Conservation (phyloP, 2,329 filamentous ascomycete species). For the Biscogniauxia marginata region DNA sequence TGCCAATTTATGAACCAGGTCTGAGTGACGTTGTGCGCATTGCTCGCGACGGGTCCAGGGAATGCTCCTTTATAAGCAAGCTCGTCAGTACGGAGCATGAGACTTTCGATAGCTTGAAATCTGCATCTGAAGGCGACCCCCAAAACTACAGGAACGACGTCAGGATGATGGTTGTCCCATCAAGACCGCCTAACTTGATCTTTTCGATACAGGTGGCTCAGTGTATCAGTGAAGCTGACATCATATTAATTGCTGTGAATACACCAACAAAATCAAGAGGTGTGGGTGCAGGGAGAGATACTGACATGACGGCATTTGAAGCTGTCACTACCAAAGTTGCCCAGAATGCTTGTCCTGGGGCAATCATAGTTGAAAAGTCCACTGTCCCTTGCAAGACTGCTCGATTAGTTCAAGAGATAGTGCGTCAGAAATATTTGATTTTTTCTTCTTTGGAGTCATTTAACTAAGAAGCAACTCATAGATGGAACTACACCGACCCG, state of each 20-base stretch:
- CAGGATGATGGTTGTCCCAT: slow-evolving; percentile 36
- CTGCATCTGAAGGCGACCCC: slow-evolving; percentile 32
- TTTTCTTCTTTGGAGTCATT: neutral
- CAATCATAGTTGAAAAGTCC: slow-evolving; percentile 79
- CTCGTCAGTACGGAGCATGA: slow-evolving; percentile 31
- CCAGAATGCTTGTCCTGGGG: slow-evolving; percentile 60
- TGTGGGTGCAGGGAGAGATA: slow-evolving; percentile 66
- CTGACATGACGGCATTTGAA: slow-evolving; percentile 72
- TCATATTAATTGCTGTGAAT: slow-evolving; percentile 75
- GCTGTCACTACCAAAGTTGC: slow-evolving; percentile 67
- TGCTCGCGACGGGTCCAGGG: slow-evolving; percentile 57
- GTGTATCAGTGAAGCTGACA: slow-evolving; percentile 65
- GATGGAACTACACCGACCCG: slow-evolving; percentile 59
- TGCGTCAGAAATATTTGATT: neutral
- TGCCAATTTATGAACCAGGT: slow-evolving; percentile 76
- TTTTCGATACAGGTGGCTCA: slow-evolving; percentile 68
- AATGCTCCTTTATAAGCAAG: slow-evolving; percentile 41
- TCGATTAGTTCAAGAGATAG: slow-evolving; percentile 5
- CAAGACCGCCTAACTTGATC: slow-evolving; percentile 63
- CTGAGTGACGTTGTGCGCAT: slow-evolving; percentile 66
- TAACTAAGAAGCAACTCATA: slow-evolving; percentile 23
- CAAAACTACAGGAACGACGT: slow-evolving; percentile 21
- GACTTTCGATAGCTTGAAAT: slow-evolving; percentile 31
- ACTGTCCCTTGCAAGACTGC: slow-evolving; percentile 77
- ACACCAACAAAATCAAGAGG: slow-evolving; percentile 75